phyloP scores from a whole-genome alignment of 2,329 filamentous ascomycete genomes.

The Sordariomycetes sp. region DNA sequence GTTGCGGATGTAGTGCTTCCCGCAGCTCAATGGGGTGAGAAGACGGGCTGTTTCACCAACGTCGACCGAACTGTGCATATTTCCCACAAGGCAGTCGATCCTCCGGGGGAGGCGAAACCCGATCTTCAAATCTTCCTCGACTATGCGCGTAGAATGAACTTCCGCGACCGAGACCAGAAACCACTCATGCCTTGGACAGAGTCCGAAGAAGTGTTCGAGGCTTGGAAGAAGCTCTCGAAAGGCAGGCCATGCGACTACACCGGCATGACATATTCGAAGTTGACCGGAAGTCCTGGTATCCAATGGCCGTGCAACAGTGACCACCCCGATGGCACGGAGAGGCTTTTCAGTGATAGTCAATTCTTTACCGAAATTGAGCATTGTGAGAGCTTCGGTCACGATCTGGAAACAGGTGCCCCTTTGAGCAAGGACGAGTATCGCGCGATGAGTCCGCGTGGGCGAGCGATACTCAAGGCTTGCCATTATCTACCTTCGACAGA shows the following conservation, averaged over 20 bases:
- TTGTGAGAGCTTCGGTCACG: slow-evolving; percentile 26
- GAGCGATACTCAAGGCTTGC: background rate
- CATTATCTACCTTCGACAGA: slow-evolving; percentile 18
- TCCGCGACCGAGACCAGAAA: slow-evolving; percentile 21
- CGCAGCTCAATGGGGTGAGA: slow-evolving; percentile 25
- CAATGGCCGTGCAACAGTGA: slow-evolving; percentile 25
- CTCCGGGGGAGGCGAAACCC: slow-evolving; percentile 22
- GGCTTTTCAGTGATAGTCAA: slow-evolving; percentile 19
- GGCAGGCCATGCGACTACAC: slow-evolving; percentile 25
- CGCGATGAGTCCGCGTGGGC: slow-evolving; percentile 7
- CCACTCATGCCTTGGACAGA: slow-evolving; percentile 16
- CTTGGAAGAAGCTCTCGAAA: slow-evolving; percentile 21
- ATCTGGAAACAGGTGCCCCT: slow-evolving; percentile 24
- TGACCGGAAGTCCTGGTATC: slow-evolving; percentile 23
- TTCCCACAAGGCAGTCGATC: slow-evolving; percentile 24
- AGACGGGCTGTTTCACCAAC: slow-evolving; percentile 27
- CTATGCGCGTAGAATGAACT: slow-evolving; percentile 21
- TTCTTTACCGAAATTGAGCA: slow-evolving; percentile 25
- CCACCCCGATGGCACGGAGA: slow-evolving; percentile 20
- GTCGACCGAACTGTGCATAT: slow-evolving; percentile 26
- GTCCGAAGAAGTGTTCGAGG: slow-evolving; percentile 23
- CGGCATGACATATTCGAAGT: slow-evolving; percentile 20
- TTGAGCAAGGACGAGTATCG: slow-evolving; percentile 19
- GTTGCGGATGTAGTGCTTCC: slow-evolving; percentile 26
- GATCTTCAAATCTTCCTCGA: slow-evolving; percentile 26